phyloP scores from a whole-genome alignment of 2,329 filamentous ascomycete genomes.

The Fusarium chlamydosporum region DNA sequence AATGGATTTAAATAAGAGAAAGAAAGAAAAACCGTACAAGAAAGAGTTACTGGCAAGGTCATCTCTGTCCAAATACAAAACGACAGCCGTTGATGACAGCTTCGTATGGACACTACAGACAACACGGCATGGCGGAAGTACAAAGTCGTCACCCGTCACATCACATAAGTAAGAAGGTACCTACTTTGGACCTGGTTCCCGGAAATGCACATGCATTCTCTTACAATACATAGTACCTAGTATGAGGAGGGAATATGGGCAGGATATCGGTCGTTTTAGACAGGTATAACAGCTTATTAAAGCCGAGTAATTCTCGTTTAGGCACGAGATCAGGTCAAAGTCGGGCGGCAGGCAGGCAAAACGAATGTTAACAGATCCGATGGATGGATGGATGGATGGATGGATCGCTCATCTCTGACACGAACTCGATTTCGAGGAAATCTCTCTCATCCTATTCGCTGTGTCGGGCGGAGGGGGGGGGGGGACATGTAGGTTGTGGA shows the following conservation, averaged over 20 bases:
- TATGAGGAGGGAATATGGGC: neutral
- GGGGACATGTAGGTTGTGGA: neutral
- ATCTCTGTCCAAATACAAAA: constrained; percentile 10
- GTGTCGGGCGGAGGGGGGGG: neutral
- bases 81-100: constrained; percentile 41
- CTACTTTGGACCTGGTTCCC: neutral
- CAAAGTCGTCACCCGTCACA: constrained; percentile 10
- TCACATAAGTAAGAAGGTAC: neutral
- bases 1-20: too few relatives aligned
- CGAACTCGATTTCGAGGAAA: constrained; percentile 3
- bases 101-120: constrained; percentile 17
- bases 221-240: neutral
- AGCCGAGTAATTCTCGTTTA: constrained; percentile 50
- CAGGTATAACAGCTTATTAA: constrained; percentile 33
- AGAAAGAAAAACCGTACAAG: neutral
- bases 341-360: constrained; percentile 35
- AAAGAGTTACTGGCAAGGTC: constrained; percentile 1
- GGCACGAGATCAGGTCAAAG: constrained; percentile 32
- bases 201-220: neutral
- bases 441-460: constrained; percentile 15
- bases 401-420: constrained; percentile 15
- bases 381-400: constrained; percentile 7
- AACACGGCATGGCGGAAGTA: constrained; percentile 36
- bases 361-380: constrained; percentile 18
- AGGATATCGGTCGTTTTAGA: constrained; percentile 26